phyloP scores from a whole-genome alignment of 2,329 filamentous ascomycete genomes.

The Ophiostoma australiae region DNA sequence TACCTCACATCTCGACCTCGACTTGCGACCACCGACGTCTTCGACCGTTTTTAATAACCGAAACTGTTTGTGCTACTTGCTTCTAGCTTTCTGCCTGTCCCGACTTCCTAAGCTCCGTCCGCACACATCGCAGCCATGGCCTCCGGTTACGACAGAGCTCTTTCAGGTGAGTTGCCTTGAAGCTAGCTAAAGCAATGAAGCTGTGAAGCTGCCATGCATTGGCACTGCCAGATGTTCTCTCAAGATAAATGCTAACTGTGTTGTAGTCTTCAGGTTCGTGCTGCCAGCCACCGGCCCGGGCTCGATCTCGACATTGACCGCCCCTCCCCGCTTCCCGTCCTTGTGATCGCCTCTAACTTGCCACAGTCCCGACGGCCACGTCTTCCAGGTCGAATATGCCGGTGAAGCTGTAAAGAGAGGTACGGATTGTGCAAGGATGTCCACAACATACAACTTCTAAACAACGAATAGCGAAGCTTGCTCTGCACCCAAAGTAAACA shows the following conservation, averaged over 20 bases:
- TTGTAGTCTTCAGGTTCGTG: constrained; percentile 71
- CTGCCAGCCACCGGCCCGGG: not conserved
- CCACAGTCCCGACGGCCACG: constrained; percentile 93
- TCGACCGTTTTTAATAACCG: not conserved
- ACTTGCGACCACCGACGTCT: not conserved
- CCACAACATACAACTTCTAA: not conserved
- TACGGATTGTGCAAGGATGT: constrained; percentile 36
- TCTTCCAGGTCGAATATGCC: constrained; percentile 99
- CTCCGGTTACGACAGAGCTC: constrained; percentile 97
- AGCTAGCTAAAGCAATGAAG: not conserved
- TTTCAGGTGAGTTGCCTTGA: constrained; percentile 69
- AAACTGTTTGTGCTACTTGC: not conserved
- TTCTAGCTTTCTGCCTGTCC: not conserved
- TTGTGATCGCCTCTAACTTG: constrained; percentile 18
- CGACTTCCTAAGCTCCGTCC: not conserved
- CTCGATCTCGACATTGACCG: constrained; percentile 2
- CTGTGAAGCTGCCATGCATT: not conserved
- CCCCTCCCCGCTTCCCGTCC: not conserved
- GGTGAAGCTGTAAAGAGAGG: constrained; percentile 98
- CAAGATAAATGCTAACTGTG: not conserved
- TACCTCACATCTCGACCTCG: constrained; percentile 9
- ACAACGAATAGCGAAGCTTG: not conserved
- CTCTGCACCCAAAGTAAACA: not conserved
- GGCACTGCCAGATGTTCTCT: not conserved
- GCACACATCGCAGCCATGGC: constrained; percentile 51